Base-by-base conservation (phyloP, 2,329 filamentous ascomycete species). In the Phaeophleospora eucalypticola region DNA sequence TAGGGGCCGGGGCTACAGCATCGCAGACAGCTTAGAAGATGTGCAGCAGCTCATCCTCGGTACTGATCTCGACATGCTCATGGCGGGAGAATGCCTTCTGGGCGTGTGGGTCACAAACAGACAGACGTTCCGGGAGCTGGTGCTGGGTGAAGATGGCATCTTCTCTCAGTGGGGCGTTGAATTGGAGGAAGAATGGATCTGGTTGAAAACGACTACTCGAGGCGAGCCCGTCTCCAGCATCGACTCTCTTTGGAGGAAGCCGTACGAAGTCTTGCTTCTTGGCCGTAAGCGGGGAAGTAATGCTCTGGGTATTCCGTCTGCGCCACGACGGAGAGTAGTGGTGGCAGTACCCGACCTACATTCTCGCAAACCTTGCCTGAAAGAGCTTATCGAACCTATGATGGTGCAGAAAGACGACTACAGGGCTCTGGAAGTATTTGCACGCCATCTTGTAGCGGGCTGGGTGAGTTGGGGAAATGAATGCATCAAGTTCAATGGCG, bases 401-500 rank as follows among this genome's bases (percentile, higher is more conserved):
- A 58, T 87, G 20, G 70, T 71, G 2, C 24, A 63, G 19, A 43
- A 59, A 0, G 54, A 60, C 2, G 65, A 71, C 2, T 83, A 81
- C 56, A 60, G 63, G 14, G 85, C 78, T 2, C 69, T 90, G n/a
- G 87, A 93, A 66, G 72, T 90, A 2, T 93, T 91, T 68, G 84
- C 86, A 1, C 75, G 87, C 46, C 81, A 85, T 61, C 68, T 89
- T 36, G 87, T 86, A 1, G 76, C 80, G 6, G 84, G 84, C 0
- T 91, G 87, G 87, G 86, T 82, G 77, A 78, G 79, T 20, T 90
- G 85, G 86, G 87, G 87, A 2, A 77, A 89, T 56, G 82, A 91
- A 58, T 83, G 80, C 7, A 65, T 88, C 47, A 79, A 79, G 51
- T 89, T 86, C 58, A 87, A 90, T 60, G 73, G 76, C 49, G 65